A percentile compares a stretch with the other conserved stretches of the same genome.
phyloP scores from a whole-genome alignment of 495 filamentous ascomycete genomes.

The Parmelia sp. region DNA sequence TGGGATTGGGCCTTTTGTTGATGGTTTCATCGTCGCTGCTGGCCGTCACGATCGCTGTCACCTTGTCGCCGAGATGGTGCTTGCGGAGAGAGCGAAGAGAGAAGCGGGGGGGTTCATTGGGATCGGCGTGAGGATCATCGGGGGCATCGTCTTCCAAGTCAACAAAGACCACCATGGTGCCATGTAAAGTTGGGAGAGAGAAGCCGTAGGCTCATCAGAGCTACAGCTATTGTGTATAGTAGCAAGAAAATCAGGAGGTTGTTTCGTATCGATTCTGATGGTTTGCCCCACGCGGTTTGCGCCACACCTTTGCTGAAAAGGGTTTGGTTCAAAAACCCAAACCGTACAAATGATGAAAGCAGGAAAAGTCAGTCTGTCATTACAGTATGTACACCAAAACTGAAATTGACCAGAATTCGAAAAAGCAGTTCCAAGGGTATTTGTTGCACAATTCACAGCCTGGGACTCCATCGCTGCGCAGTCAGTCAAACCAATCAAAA shows the following conservation, averaged over 20 bases:
- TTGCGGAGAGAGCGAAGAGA: conserved; percentile 9
- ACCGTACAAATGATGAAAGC: too few species aligned
- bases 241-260: neutral
- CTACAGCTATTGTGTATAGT: conserved; percentile 17
- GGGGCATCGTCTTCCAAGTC: conserved; percentile 49
- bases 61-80: conserved; percentile 4
- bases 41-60: conserved; percentile 18
- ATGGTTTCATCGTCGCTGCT: conserved; percentile 24
- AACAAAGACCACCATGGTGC: conserved; percentile 58
- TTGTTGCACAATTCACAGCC: neutral
- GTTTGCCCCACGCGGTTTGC: conserved; percentile 2
- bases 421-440: neutral
- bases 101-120: conserved; percentile 25
- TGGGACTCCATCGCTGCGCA: conserved; percentile 1
- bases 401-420: neutral
- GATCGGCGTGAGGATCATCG: conserved; percentile 38
- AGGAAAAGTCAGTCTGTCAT: too few species aligned
- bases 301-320: conserved; percentile 6
- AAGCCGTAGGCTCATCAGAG: conserved; percentile 26
- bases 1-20: conserved; percentile 50
- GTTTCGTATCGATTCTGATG: neutral
- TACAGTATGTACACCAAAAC: neutral
- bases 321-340: neutral
- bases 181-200: conserved; percentile 20
- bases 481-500: neutral